Evolutionary conservation across 148 eudicot genomes (phyloP).

Genomic region (Mesembryanthemum crystallinum): DNA sequence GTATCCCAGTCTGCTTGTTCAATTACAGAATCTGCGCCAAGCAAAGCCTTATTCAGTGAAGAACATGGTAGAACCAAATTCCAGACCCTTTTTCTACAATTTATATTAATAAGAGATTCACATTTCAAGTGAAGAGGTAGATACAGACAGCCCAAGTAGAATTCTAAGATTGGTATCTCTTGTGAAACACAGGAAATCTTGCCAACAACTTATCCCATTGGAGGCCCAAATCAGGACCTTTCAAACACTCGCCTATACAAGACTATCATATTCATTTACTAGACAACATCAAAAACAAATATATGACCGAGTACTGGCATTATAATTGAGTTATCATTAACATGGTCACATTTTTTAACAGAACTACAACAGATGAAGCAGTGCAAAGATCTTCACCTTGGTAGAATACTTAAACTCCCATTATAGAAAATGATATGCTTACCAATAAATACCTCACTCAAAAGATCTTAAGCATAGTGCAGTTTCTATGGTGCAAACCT

Average conservation of each 20-base stretch:
- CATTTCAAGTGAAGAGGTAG: neutral
- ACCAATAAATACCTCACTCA: neutral
- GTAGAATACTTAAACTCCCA: neutral
- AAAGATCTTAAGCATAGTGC: neutral
- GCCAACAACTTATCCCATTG: neutral
- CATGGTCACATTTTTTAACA: neutral
- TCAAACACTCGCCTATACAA: neutral
- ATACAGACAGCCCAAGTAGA: neutral
- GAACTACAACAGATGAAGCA: neutral
- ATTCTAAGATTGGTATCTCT: neutral
- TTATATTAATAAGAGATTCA: neutral
- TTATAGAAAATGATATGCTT: neutral
- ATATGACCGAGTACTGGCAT: too few species aligned
- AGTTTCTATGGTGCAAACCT: too few species aligned
- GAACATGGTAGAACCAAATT: neutral
- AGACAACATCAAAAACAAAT: neutral
- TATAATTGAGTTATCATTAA: neutral
- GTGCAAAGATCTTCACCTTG: neutral
- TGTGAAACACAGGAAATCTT: neutral
- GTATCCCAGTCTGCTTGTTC: constrained; percentile 86
- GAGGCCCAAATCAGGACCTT: neutral
- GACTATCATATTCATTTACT: neutral
- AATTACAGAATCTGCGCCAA: constrained; percentile 57
- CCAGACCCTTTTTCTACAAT: neutral
- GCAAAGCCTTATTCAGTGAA: neutral